Base-by-base conservation (phyloP, 1,284 basidiomycete species). In the Puccinia hordei region DNA sequence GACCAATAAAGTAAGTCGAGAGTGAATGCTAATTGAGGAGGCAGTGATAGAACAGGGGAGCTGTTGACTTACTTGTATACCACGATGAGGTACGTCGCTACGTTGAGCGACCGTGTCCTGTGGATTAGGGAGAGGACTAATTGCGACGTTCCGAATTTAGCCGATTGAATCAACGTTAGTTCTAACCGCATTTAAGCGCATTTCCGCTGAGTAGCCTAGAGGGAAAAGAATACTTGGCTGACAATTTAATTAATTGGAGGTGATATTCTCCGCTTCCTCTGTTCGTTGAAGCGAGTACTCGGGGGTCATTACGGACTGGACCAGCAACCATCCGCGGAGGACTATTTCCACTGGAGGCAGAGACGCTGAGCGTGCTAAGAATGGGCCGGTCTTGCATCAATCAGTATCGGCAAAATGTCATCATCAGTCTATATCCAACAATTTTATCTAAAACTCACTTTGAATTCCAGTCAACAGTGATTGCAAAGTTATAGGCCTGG, bases 171-270 rank as follows among this genome's bases (percentile, higher is more conserved):
- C 12, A 46, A 22, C 38, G 24, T 53, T 19, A 22, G 33, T n/a
- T 19, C n/a, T 3, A 22, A 13, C 27, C 57, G 8, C 17, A 63
- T 2, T 17, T 33, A 38, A 5, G 30, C 22, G 33, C 19, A 22
- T 22, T 30, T 19, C 33, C 15, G 17, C 8, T 38, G 61, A 63
- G 30, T 22, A 41, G 35, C n/a, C n/a, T 24, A 19, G 41, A 3
- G 19, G 41, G n/a, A n/a, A n/a, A 9, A 12, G 15, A 19, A 53
- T 10, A 55, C 4, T 2, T 19, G 24, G 27, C 72, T 38, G 2
- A 59, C 53, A 73, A 73, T 51, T 73, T 73, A 51, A 73, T 73
- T 17, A 73, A 41, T 59, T 73, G 72, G n/a, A 61, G 24, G 17
- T 57, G 72, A 15, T 61, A 73, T 33, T 73, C 72, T 57, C 72